phyloP scores from a whole-genome alignment of 139 green algal genomes.

The Limnomonas spitsbergensis region DNA sequence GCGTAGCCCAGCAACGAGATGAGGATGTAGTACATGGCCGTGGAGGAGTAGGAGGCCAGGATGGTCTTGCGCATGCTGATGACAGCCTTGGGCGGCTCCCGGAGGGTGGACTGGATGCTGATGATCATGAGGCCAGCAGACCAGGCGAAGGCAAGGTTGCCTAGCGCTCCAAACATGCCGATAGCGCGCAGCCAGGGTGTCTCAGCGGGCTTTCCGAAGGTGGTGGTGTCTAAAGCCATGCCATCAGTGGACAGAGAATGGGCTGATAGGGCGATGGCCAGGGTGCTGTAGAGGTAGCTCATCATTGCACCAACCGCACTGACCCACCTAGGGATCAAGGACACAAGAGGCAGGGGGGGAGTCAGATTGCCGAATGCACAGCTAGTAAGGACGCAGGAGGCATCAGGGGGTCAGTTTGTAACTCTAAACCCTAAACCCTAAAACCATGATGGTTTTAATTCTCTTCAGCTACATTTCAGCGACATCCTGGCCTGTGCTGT shows the following conservation, averaged over 20 bases:
- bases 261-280: conserved; percentile 33
- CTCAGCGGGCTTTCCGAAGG: neutral
- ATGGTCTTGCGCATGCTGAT: conserved; percentile 56
- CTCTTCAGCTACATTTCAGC: no score
- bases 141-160: neutral
- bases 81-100: conserved; percentile 33
- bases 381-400: no score
- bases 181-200: neutral
- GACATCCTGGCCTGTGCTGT: no score
- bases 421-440: no score
- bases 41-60: conserved; percentile 36
- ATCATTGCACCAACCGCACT: conserved; percentile 35
- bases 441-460: no score
- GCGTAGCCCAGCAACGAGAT: conserved; percentile 54
- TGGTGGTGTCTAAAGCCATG: neutral
- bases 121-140: neutral
- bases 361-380: no score
- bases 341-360: no score
- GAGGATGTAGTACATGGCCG: conserved; percentile 54
- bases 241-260: neutral
- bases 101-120: conserved; percentile 37
- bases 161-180: neutral
- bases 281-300: conserved; percentile 40
- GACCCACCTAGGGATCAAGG: conserved; percentile 18
- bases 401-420: no score